phyloP scores from a whole-genome alignment of 257 asterid genomes.

The Solanum microdontum region DNA sequence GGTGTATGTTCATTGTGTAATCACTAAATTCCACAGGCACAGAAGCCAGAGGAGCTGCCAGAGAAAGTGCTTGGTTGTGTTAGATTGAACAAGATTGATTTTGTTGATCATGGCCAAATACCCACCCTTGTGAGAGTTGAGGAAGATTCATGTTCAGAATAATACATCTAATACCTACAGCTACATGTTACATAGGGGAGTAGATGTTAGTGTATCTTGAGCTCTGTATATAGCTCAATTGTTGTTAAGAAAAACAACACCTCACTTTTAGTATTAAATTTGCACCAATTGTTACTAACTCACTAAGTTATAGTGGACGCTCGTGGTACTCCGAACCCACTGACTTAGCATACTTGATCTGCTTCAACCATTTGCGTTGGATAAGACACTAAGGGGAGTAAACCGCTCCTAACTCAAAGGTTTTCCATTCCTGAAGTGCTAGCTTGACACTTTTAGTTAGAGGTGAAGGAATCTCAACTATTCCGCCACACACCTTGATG shows the following conservation, averaged over 20 bases:
- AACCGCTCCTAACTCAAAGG: neutral
- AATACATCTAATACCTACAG: neutral
- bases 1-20: neutral
- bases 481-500: neutral
- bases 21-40: conserved; percentile 33
- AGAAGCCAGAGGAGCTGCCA: conserved; percentile 61
- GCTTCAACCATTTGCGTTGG: neutral
- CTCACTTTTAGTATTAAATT: neutral
- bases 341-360: neutral
- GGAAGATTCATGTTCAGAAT: conserved; percentile 12
- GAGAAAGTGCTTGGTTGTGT: conserved; percentile 51
- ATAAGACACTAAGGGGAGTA: neutral
- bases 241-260: neutral
- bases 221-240: neutral
- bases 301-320: neutral
- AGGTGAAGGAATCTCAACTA: neutral
- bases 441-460: neutral
- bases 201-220: neutral
- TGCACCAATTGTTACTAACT: neutral
- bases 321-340: neutral
- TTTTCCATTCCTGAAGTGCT: neutral
- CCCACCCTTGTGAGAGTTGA: conserved; percentile 36
- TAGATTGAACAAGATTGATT: conserved; percentile 68
- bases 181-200: neutral
- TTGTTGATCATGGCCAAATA: conserved; percentile 56